phyloP scores from a whole-genome alignment of 768 basidiomycete genomes.

The Kwoniella newhampshirensis region DNA sequence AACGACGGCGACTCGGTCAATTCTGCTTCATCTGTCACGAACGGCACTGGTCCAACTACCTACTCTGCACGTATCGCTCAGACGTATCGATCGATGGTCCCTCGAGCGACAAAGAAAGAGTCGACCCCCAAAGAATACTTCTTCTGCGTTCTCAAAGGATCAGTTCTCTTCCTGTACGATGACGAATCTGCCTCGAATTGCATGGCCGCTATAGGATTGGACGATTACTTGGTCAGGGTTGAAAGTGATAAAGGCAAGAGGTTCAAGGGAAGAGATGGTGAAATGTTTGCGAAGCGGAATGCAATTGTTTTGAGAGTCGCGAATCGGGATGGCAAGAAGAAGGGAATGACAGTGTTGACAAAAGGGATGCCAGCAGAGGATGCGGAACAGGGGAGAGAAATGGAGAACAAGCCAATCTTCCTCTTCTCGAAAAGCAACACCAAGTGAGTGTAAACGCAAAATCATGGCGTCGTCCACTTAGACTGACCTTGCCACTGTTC shows the following conservation, averaged over 20 bases:
- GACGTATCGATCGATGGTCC: constrained; percentile 35
- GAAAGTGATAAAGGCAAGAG: constrained; percentile 63
- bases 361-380: constrained; percentile 55
- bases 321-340: constrained; percentile 21
- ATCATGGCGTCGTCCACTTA: background rate
- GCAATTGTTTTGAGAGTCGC: constrained; percentile 60
- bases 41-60: constrained; percentile 15
- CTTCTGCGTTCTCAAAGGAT: constrained; percentile 88
- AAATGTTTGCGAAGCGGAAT: constrained; percentile 86
- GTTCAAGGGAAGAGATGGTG: constrained; percentile 58
- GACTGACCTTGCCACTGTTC: background rate
- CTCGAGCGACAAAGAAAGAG: constrained; percentile 24
- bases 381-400: constrained; percentile 54
- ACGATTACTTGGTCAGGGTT: constrained; percentile 71
- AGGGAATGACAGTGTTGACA: constrained; percentile 30
- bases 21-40: constrained; percentile 24
- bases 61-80: constrained; percentile 35
- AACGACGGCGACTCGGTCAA: constrained; percentile 26
- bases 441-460: constrained; percentile 56
- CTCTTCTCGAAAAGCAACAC: constrained; percentile 83
- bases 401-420: constrained; percentile 73
- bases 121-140: constrained; percentile 82
- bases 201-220: constrained; percentile 82
- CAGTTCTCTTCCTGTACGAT: constrained; percentile 87
- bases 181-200: constrained; percentile 88